Evolutionary conservation across 768 basidiomycete species (phyloP), one percentile per base, ranked within the genome.

Genomic region (Inosperma sp.): DNA sequence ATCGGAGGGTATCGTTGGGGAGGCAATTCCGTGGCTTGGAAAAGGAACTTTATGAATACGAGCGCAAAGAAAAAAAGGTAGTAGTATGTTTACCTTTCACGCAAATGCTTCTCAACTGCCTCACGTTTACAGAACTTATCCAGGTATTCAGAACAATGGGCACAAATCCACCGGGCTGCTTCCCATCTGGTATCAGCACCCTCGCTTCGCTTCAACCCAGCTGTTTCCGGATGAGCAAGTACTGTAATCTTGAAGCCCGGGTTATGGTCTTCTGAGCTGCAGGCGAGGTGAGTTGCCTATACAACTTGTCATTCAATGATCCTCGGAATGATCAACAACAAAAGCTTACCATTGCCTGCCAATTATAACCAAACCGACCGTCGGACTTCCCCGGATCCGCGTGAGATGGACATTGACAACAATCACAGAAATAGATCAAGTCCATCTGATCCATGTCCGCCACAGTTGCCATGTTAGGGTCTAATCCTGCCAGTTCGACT

Each of bases 401-500:
- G 14, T 5, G 26, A 37, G 21, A n/a, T 2, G 10, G 13, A n/a
- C n/a, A n/a, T n/a, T 14, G 2, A 30, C 57, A 58, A 7, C 17
- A 10, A 12, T 16, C 27, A 33, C 57, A 58, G 7, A 31, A 17
- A 35, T 55, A 55, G 7, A 53, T 51, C 22, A 51, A 13, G 19
- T 43, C 41, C 36, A 34, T 27, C 37, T 43, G 2, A 34, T 58
- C 57, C 48, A 58, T 46, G 12, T 48, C 37, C 8, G 48, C 44
- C 5, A 51, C 48, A 23, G 54, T 46, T 2, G 39, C 36, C n/a
- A 25, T 30, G 8, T 7, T 36, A 7, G 31, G 16, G 22, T 52
- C 37, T 4, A 58, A 37, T 9, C 50, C 53, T 6, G 36, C 36
- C 10, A 52, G 29, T 21, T 31, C 17, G 22, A 54, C 46, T 10